Base-by-base conservation (phyloP, 2,329 filamentous ascomycete genomes). In the Lachnellula subtilissima region DNA sequence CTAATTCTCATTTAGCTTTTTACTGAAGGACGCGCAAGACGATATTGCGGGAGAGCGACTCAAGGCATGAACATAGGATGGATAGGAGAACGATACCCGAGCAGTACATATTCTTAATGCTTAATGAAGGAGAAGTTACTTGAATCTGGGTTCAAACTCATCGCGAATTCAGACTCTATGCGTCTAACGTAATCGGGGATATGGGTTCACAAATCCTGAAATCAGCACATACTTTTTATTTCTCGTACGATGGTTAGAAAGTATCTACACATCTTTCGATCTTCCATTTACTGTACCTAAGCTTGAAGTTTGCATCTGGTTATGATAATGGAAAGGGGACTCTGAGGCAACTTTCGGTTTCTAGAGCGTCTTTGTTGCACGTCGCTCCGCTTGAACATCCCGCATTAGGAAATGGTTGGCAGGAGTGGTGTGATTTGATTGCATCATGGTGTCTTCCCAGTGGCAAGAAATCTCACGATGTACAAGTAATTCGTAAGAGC, bases 11-110 rank as follows among this genome's bases (percentile, higher is more conserved):
- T 17, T 36, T 64, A 96, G 92, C 67, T 97, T 96, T 72, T 75
- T 97, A 60, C 76, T 96, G 60, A 92, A 85, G 72, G 92, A 97
- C 71, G 84, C 91, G 4, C 83, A 88, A 67, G 87, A 95, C 66
- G 92, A 96, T 65, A 80, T 96, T 65, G 82, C 88, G 43, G 81
- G 81, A 60, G 81, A 85, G 65, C 80, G 89, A 65, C 74, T 90
- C 56, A 96, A 96, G 73, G 83, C 85, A 64, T 88, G 69, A 62
- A 32, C 23, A 46, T 28, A 6, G 39, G 25, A 45, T 45, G 28
- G 32, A 19, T 43, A 7, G n/a, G 50, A 43, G 7, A 5, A 17
- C 11, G 50, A 47, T 45, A 32, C 50, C 42, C 32, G 15, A 36
- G 8, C 14, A 45, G 23, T 19, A 52, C 22, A 47, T 36, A 52